Base-by-base conservation (phyloP, 345 rosid genomes). In the Bruguiera sexangula region DNA sequence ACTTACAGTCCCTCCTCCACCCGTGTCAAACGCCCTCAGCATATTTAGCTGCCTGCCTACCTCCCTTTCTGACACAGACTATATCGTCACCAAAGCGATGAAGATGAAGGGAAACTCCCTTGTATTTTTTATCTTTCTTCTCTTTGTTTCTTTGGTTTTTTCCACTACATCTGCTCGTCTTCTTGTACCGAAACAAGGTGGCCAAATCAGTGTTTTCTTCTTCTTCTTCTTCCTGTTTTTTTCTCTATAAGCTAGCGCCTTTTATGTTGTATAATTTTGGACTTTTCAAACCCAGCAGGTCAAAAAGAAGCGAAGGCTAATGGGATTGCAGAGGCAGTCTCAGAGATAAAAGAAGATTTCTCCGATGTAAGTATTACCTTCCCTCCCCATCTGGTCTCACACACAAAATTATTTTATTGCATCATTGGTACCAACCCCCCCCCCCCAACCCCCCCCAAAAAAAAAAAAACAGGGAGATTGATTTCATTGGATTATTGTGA, bases 81-180 rank as follows among this genome's bases (percentile, higher is more conserved):
- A 13, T 0, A 13, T 13, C 19, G 19, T 43, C 6, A 43, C 18
- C 50, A 31, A 43, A 8, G 1, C 36, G 32, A 29, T 24, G 31
- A 39, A 13, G 10, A 82, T 74, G 81, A 79, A 72, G 63, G 24
- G 24, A 56, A 64, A 20, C 10, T 48, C 9, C 30, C 19, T 18
- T 46, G 30, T 31, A 9, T 58, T 62, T 39, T 51, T 76, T 26
- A 3, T 63, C 29, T 60, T 79, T 36, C 71, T 79, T 55, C 56
- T 74, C 48, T 39, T 22, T 57, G 19, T 75, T 15, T 66, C 70
- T 10, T 22, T 77, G 19, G 50, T 58, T 29, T 53, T 68, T 68
- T 50, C 26, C 55, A 58, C 73, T 13, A 15, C 76, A 16, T 78
- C 70, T 73, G 76, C 80, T 52, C 84, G 80, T 71, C 69, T 65